phyloP scores from a whole-genome alignment of 371 early-diverging fungal species.

The Rhizopus arrhizus region DNA sequence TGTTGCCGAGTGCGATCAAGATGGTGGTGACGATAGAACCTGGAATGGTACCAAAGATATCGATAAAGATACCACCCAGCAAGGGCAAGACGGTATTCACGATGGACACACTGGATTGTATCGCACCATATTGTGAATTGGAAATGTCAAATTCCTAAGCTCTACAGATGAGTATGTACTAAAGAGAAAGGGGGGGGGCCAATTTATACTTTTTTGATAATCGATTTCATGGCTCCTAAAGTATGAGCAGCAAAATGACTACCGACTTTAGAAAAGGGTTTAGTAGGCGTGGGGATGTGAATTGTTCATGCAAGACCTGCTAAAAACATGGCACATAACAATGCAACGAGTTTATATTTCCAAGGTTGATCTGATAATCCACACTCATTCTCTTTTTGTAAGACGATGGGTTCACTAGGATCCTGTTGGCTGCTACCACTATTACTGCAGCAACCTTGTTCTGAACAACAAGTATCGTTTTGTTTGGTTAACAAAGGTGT shows the following conservation, averaged over 20 bases:
- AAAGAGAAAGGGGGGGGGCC: background rate
- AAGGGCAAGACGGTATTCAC: constrained; percentile 74
- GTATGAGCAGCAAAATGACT: constrained; percentile 78
- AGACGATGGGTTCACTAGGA: background rate
- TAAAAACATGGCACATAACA: constrained; percentile 63
- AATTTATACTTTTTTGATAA: constrained; percentile 60
- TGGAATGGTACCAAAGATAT: constrained; percentile 67
- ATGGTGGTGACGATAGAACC: constrained; percentile 70
- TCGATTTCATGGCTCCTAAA: constrained; percentile 69
- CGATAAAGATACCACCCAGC: constrained; percentile 74
- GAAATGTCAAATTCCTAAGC: constrained; percentile 64
- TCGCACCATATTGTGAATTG: constrained; percentile 72
- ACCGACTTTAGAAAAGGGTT: constrained; percentile 52
- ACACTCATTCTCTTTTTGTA: constrained; percentile 31
- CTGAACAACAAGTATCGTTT: background rate
- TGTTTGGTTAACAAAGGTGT: constrained; percentile 10
- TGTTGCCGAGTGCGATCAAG: constrained; percentile 63
- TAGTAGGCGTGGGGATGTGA: background rate
- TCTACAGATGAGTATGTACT: background rate
- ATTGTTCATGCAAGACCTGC: constrained; percentile 48
- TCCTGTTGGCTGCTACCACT: background rate
- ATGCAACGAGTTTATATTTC: constrained; percentile 64
- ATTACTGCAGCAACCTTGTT: background rate
- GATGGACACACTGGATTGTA: constrained; percentile 71
- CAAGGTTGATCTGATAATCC: constrained; percentile 51